Percentiles rank a stretch among this genome's conserved stretches.
These are phyloP conservation scores for Leucosporidium scottii DNA, from an alignment of 768 basidiomycete species.

Conservation along the genomic window DNA sequence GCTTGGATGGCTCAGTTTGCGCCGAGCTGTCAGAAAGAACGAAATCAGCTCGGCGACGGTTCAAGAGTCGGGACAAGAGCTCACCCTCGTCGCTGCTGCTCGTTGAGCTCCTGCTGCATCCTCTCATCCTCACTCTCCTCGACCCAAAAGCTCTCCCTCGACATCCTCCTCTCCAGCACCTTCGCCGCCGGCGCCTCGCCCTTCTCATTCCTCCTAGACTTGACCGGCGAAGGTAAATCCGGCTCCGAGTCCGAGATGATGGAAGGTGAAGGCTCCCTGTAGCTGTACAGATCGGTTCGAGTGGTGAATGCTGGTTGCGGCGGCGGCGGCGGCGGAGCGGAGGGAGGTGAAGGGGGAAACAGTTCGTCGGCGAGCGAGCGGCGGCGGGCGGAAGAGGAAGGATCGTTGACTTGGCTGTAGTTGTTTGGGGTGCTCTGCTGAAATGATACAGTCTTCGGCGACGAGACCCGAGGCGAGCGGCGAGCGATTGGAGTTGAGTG, in stretches of 20 bases:
- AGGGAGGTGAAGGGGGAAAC: constrained; percentile 21
- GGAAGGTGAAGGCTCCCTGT: neutral
- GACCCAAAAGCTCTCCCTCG: neutral
- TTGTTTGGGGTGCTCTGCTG: neutral
- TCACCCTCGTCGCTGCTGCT: too few species aligned
- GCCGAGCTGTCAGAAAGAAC: too few species aligned
- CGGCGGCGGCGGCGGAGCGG: neutral
- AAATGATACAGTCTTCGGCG: neutral
- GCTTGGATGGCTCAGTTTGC: too few species aligned
- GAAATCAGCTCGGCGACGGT: too few species aligned
- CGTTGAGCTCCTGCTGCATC: too few species aligned
- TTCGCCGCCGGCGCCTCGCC: too few species aligned
- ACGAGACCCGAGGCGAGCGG: neutral
- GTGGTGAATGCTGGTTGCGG: neutral
- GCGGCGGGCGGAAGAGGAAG: neutral
- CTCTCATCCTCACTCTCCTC: constrained; percentile 13
- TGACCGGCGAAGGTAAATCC: neutral
- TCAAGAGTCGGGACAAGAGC: too few species aligned
- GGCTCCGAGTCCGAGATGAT: constrained; percentile 12
- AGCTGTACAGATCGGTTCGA: neutral
- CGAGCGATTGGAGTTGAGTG: neutral
- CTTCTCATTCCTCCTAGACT: too few species aligned
- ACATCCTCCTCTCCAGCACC: neutral
- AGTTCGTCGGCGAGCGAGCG: constrained; percentile 11
- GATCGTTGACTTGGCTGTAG: neutral